Conservation (phyloP, 768 basidiomycete species). For the Nidularia pulvinata region DNA sequence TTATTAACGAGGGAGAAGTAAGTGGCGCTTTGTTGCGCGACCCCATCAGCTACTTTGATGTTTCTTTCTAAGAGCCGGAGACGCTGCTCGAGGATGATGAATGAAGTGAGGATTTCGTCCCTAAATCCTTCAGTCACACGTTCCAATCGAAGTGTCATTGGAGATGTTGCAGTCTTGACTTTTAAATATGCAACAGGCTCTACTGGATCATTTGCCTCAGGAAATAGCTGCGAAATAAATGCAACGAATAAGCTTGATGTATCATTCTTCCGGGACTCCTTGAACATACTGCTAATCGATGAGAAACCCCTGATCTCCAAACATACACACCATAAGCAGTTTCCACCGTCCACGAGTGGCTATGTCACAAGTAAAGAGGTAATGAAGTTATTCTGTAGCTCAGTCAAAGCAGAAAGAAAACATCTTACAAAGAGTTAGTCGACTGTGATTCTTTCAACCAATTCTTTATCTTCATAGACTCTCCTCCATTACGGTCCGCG, state of each 20-base stretch:
- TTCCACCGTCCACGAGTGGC: conserved; percentile 2
- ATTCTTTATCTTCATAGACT: conserved; percentile 14
- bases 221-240: conserved; percentile 7
- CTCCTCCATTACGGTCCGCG: conserved; percentile 11
- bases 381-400: neutral
- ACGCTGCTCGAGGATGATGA: conserved; percentile 14
- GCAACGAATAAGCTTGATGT: neutral
- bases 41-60: too few species aligned
- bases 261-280: neutral
- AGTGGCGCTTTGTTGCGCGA: too few species aligned
- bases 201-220: conserved; percentile 4
- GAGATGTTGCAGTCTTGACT: neutral
- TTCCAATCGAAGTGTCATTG: conserved; percentile 7
- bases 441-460: conserved; percentile 12
- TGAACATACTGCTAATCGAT: neutral
- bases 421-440: conserved; percentile 11
- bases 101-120: conserved; percentile 15
- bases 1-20: too few species aligned
- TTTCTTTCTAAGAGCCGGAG: too few species aligned
- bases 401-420: neutral
- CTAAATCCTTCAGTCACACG: conserved; percentile 7
- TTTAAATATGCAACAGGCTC: conserved; percentile 12
- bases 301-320: conserved; percentile 7
- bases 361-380: neutral
- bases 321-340: conserved; percentile 10